A percentile compares a stretch with the other conserved stretches of the same genome.
Conservation (phyloP, 2,329 filamentous ascomycete genomes). For the Plenodomus tracheiphilus region DNA sequence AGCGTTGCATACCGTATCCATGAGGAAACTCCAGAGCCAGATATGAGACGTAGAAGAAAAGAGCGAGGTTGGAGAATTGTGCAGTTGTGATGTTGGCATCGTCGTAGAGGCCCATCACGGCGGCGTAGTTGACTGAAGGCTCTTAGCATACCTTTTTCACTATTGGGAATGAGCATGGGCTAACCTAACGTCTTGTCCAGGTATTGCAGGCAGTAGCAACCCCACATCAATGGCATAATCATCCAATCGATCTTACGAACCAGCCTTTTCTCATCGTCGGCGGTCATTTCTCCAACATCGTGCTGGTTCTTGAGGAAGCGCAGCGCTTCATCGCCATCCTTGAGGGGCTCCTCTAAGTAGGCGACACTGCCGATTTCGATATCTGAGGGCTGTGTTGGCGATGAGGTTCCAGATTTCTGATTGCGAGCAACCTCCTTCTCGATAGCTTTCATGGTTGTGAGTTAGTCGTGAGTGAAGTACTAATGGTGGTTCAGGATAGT, state of each 20-base stretch:
- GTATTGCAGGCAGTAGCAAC: slow-evolving; percentile 46
- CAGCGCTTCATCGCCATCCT: slow-evolving; percentile 27
- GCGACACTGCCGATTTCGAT: slow-evolving; percentile 14
- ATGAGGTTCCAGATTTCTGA: background rate
- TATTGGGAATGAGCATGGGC: slow-evolving; percentile 51
- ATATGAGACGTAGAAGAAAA: slow-evolving; percentile 45
- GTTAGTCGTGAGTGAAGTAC: background rate
- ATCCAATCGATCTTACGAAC: slow-evolving; percentile 46
- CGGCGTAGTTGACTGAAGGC: slow-evolving; percentile 44
- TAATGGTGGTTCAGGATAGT: no score
- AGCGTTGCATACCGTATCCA: slow-evolving; percentile 56
- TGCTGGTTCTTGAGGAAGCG: slow-evolving; percentile 24
- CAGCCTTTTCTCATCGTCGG: slow-evolving; percentile 20
- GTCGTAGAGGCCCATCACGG: slow-evolving; percentile 47
- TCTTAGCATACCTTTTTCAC: background rate
- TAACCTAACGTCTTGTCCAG: slow-evolving; percentile 50
- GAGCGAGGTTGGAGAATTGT: slow-evolving; percentile 43
- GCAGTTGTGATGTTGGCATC: slow-evolving; percentile 42
- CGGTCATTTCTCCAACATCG: slow-evolving; percentile 14
- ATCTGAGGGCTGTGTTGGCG: slow-evolving; percentile 2
- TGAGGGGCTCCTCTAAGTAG: slow-evolving; percentile 5
- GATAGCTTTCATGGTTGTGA: background rate
- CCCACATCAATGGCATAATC: slow-evolving; percentile 47
- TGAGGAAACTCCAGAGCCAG: slow-evolving; percentile 46
- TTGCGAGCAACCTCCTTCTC: background rate